Evolutionary conservation across 208 protist species (phyloP).

Genomic region (Trypanosoma vivax): DNA sequence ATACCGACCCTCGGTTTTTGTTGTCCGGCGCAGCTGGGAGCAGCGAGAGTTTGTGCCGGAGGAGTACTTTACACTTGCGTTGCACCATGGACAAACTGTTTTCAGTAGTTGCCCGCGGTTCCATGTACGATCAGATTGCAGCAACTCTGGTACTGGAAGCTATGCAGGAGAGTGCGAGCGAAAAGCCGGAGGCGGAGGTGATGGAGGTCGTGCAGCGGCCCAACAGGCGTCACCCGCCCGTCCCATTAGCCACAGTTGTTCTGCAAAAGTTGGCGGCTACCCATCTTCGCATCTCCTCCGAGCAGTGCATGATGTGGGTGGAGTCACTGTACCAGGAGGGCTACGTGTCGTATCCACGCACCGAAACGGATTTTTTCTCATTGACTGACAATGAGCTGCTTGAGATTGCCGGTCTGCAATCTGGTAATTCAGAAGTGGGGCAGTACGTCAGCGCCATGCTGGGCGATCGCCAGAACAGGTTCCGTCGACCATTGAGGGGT

Average conservation of each 20-base stretch:
- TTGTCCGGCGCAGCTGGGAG: constrained; percentile 86
- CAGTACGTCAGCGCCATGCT: constrained; percentile 61
- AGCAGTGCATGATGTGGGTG: constrained; percentile 93
- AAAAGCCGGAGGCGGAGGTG: constrained; percentile 33
- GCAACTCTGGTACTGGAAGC: constrained; percentile 63
- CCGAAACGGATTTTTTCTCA: constrained; percentile 95
- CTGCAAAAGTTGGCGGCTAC: constrained; percentile 93
- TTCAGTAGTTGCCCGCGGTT: constrained; percentile 64
- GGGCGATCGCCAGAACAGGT: constrained; percentile 39
- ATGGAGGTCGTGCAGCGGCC: constrained; percentile 74
- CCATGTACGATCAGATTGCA: constrained; percentile 65
- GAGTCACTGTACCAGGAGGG: constrained; percentile 91
- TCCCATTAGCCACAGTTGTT: constrained; percentile 97
- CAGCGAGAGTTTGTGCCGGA: constrained; percentile 77
- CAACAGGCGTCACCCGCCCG: constrained; percentile 67
- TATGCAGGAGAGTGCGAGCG: constrained; percentile 48
- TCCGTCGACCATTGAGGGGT: constrained; percentile 90
- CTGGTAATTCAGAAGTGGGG: constrained; percentile 35
- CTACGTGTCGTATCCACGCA: constrained; percentile 96
- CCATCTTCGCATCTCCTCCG: constrained; percentile 90
- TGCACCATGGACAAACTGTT: constrained; percentile 45
- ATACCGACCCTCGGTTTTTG: constrained; percentile 94
- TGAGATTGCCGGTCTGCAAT: constrained; percentile 73
- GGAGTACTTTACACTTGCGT: constrained; percentile 58
- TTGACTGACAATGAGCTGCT: constrained; percentile 81